Evolutionary conservation across 164 flowering plant species (phyloP).

Genomic region (Magnolia kwangsiensis): DNA sequence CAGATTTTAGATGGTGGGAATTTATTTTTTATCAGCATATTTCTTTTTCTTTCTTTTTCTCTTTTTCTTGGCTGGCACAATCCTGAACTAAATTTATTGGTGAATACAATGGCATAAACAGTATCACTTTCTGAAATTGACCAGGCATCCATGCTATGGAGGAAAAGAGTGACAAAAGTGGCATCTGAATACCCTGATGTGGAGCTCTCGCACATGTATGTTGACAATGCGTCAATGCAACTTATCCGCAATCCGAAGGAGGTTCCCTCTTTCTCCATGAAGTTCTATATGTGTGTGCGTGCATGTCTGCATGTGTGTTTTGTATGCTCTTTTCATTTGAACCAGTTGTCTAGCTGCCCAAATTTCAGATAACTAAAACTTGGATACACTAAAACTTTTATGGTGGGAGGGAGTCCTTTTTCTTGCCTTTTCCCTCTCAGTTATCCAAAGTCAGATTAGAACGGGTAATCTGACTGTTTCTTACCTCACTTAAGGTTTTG

Average conservation of each 20-base stretch:
- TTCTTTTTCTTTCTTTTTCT: neutral
- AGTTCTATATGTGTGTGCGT: too few relatives aligned
- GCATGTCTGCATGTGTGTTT: too few relatives aligned
- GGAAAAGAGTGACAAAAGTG: conserved; percentile 65
- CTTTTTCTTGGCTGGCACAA: neutral
- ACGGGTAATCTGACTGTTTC: neutral
- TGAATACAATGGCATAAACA: neutral
- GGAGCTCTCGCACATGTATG: conserved; percentile 96
- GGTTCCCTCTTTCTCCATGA: conserved; percentile 32
- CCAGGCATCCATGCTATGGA: conserved; percentile 97
- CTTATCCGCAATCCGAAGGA: conserved; percentile 93
- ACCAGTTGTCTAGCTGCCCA: too few relatives aligned
- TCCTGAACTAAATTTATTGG: neutral
- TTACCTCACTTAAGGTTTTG: neutral
- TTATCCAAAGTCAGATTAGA: neutral
- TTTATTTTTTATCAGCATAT: neutral
- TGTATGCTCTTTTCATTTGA: too few relatives aligned
- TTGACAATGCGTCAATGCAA: conserved; percentile 99
- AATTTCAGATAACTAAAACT: too few relatives aligned
- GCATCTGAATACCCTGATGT: conserved; percentile 88
- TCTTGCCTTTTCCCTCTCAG: neutral
- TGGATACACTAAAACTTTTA: neutral
- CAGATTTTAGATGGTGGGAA: neutral
- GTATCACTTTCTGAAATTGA: conserved; percentile 9
- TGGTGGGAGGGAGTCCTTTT: neutral